Evolutionary conservation across 1,139 yeast species (phyloP).

Genomic region (Debaryomyces sp.): DNA sequence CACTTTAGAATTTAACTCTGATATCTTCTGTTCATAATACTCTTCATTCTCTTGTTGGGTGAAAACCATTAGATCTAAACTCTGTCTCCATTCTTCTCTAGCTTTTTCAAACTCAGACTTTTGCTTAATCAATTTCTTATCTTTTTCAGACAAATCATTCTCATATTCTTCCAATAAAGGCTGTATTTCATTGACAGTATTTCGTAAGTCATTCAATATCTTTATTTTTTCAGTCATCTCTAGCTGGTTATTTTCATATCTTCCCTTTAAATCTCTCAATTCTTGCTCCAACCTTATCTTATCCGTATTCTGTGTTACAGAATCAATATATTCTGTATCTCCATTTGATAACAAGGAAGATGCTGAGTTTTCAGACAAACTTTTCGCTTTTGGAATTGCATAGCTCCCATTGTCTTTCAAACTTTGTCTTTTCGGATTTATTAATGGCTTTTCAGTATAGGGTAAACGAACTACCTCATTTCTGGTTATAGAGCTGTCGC

Average conservation of each 20-base stretch:
- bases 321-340: not conserved
- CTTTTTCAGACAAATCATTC: constrained; percentile 42
- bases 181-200: constrained; percentile 48
- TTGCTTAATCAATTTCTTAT: constrained; percentile 44
- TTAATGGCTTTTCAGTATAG: not conserved
- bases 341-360: not conserved
- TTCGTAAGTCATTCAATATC: constrained; percentile 43
- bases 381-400: not conserved
- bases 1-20: constrained; percentile 15
- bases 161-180: constrained; percentile 51
- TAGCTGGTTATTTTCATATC: constrained; percentile 24
- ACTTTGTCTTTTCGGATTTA: not conserved
- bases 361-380: not conserved
- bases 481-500: not conserved
- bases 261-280: constrained; percentile 17
- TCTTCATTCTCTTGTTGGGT: constrained; percentile 46
- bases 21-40: constrained; percentile 29
- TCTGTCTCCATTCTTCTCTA: constrained; percentile 59
- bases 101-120: constrained; percentile 53
- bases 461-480: not conserved
- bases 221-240: constrained; percentile 39
- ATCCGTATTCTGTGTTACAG: not conserved
- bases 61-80: constrained; percentile 53
- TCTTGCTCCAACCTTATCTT: constrained; percentile 17
- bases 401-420: not conserved